Evolutionary conservation across 2,329 filamentous ascomycete genomes (phyloP).

Genomic region (Aspergillus candidus): DNA sequence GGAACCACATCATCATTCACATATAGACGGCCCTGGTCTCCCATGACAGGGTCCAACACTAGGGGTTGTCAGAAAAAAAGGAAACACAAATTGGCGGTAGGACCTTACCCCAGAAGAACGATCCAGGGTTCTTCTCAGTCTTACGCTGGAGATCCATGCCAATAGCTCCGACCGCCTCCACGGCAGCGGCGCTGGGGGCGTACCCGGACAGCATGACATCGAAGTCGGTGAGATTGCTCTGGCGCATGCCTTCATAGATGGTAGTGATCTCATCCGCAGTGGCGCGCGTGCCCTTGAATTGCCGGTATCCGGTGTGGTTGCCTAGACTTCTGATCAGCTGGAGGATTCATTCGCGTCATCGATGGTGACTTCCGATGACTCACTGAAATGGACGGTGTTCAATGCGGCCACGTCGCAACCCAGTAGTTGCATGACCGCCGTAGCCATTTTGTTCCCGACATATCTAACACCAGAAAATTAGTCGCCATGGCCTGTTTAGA

Average conservation of each 20-base stretch:
- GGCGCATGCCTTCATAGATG: slow-evolving; percentile 75
- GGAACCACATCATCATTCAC: slow-evolving; percentile 88
- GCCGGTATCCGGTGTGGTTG: slow-evolving; percentile 89
- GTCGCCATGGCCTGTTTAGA: neutral
- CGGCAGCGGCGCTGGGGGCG: slow-evolving; percentile 77
- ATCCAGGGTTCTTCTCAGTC: slow-evolving; percentile 57
- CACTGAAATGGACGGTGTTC: slow-evolving; percentile 97
- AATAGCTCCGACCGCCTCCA: slow-evolving; percentile 78
- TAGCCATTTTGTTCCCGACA: slow-evolving; percentile 96
- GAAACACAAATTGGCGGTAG: neutral
- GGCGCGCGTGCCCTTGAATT: slow-evolving; percentile 77
- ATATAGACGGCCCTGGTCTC: slow-evolving; percentile 86
- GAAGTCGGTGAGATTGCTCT: slow-evolving; percentile 80
- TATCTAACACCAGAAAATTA: slow-evolving; percentile 55
- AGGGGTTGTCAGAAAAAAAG: slow-evolving; percentile 5
- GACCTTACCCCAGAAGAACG: slow-evolving; percentile 75
- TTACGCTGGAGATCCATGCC: slow-evolving; percentile 70
- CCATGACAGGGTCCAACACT: slow-evolving; percentile 97
- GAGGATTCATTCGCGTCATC: neutral
- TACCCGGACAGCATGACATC: slow-evolving; percentile 95
- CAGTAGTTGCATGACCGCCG: slow-evolving; percentile 86
- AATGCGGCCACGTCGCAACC: slow-evolving; percentile 91
- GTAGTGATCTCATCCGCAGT: slow-evolving; percentile 76
- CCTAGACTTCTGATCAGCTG: slow-evolving; percentile 46
- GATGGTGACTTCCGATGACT: slow-evolving; percentile 27